These are phyloP conservation scores for Corylus americana DNA, from an alignment of 306 rosid genomes.

Conservation along the genomic window DNA sequence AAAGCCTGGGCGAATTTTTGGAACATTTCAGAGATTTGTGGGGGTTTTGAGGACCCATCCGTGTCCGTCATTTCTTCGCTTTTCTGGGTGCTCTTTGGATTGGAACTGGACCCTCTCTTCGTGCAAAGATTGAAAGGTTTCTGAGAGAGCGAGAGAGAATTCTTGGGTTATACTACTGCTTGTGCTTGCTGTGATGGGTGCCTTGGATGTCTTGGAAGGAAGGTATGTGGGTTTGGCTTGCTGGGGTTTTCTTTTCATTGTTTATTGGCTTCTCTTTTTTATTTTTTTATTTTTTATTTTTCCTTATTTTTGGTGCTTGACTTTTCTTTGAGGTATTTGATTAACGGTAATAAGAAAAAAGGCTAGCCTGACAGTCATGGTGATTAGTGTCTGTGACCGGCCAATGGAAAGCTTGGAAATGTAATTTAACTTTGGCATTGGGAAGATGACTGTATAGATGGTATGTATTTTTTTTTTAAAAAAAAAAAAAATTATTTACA, in stretches of 20 bases:
- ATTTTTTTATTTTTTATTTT: not conserved
- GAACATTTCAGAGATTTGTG: constrained; percentile 96
- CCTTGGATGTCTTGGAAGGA: constrained; percentile 62
- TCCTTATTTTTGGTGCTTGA: not conserved
- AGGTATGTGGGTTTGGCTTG: constrained; percentile 38
- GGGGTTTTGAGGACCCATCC: constrained; percentile 65
- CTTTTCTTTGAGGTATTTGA: not conserved
- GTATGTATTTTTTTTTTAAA: too few relatives aligned
- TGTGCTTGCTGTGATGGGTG: constrained; percentile 12
- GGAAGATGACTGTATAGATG: not conserved
- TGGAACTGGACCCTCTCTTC: not conserved
- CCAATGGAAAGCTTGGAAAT: not conserved
- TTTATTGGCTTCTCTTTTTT: not conserved
- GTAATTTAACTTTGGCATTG: not conserved
- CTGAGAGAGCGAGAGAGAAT: constrained; percentile 13
- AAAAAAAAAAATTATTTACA: too few relatives aligned
- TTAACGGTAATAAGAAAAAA: constrained; percentile 35
- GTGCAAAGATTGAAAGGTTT: not conserved
- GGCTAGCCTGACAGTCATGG: constrained; percentile 2
- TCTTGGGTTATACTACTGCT: constrained; percentile 35
- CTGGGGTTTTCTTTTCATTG: constrained; percentile 16
- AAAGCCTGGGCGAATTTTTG: constrained; percentile 94
- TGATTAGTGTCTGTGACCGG: not conserved
- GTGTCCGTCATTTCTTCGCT: constrained; percentile 50
- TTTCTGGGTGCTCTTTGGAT: not conserved